Evolutionary conservation across 176 grass and related monocot genomes (phyloP).

Genomic region (Tillandsia leiboldiana): DNA sequence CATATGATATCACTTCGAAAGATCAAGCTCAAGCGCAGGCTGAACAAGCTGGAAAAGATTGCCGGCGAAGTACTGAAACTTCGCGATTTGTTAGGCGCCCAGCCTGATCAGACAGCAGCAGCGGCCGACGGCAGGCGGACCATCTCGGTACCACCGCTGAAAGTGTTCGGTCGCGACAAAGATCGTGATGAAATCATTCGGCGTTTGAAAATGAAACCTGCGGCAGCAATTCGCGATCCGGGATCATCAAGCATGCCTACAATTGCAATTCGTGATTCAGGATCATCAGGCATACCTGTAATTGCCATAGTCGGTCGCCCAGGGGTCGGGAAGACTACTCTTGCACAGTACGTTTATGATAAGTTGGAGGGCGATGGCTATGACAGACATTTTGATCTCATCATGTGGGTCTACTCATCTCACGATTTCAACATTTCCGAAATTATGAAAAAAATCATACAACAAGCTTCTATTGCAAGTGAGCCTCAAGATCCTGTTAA

Average conservation of each 20-base stretch:
- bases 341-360: neutral
- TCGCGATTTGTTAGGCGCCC: no score
- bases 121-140: no score
- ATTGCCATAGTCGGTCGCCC: neutral
- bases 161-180: neutral
- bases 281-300: neutral
- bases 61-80: no score
- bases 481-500: neutral
- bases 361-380: neutral
- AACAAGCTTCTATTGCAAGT: neutral
- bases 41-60: no score
- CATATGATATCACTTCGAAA: no score
- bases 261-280: neutral
- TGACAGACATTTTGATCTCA: neutral
- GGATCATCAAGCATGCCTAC: neutral
- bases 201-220: no score
- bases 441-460: neutral
- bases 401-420: neutral
- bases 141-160: no score
- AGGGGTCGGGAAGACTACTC: neutral
- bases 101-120: no score
- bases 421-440: neutral
- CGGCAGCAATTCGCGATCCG: no score
- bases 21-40: no score
- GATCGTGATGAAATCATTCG: neutral